These are phyloP conservation scores for Saturnispora halmiae DNA, from an alignment of 805 yeast species.

Conservation along the genomic window DNA sequence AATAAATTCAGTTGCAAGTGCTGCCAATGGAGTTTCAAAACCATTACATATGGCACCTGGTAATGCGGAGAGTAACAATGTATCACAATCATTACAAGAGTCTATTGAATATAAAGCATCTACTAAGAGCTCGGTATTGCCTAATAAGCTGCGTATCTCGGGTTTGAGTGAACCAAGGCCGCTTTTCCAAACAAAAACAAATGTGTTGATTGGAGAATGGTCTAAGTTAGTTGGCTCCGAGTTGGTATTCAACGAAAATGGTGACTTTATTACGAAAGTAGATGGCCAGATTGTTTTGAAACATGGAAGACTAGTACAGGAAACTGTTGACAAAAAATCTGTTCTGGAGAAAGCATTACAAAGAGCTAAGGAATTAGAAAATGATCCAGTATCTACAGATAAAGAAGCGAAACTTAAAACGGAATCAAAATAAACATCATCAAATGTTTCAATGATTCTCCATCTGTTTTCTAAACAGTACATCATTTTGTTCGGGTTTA, in stretches of 20 bases:
- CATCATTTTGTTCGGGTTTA: no score
- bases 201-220: conserved; percentile 71
- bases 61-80: not conserved
- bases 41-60: not conserved
- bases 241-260: conserved; percentile 30
- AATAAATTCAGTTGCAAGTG: conserved; percentile 3
- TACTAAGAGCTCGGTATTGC: conserved; percentile 8
- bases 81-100: conserved; percentile 9
- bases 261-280: conserved; percentile 26
- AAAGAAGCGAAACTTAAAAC: not conserved
- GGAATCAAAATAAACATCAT: not conserved
- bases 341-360: conserved; percentile 19
- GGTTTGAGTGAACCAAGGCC: conserved; percentile 51
- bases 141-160: conserved; percentile 37
- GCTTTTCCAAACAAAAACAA: conserved; percentile 46
- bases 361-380: conserved; percentile 15
- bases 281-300: conserved; percentile 25
- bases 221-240: conserved; percentile 70
- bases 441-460: no score
- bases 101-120: conserved; percentile 13
- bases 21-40: not conserved
- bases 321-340: conserved; percentile 17
- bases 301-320: conserved; percentile 25
- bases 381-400: not conserved
- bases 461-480: no score